phyloP scores from a whole-genome alignment of 73 alveolate species.

The Stentor coeruleus region DNA sequence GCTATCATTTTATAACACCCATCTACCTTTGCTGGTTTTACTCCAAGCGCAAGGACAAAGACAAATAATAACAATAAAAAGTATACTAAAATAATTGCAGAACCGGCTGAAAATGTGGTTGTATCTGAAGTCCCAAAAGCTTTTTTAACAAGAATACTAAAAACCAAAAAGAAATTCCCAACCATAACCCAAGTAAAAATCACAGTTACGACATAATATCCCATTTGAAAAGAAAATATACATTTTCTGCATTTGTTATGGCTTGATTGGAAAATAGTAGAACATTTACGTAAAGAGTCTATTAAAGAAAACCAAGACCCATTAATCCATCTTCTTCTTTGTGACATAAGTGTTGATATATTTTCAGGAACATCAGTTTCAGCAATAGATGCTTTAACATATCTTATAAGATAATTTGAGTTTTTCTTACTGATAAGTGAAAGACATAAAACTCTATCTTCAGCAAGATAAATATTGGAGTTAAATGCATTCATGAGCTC shows the following conservation, averaged over 20 bases:
- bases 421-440: neutral
- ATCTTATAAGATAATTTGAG: neutral
- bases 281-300: neutral
- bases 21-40: constrained; percentile 5
- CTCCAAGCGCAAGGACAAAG: neutral
- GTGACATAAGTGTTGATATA: neutral
- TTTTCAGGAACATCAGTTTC: constrained; percentile 31
- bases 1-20: neutral
- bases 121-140: neutral
- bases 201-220: constrained; percentile 12
- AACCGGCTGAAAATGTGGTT: neutral
- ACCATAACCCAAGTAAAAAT: constrained; percentile 23
- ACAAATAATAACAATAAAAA: neutral
- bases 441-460: constrained; percentile 22
- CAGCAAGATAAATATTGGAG: constrained; percentile 30
- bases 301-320: constrained; percentile 30
- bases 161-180: constrained; percentile 7
- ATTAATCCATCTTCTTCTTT: constrained; percentile 28
- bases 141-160: neutral
- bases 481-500: constrained; percentile 23
- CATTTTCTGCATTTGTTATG: constrained; percentile 25
- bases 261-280: neutral
- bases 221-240: neutral
- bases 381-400: neutral
- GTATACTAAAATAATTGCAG: neutral